Evolutionary conservation across 495 filamentous ascomycete genomes (phyloP).

Genomic region (Friedmanniomyces simplex): DNA sequence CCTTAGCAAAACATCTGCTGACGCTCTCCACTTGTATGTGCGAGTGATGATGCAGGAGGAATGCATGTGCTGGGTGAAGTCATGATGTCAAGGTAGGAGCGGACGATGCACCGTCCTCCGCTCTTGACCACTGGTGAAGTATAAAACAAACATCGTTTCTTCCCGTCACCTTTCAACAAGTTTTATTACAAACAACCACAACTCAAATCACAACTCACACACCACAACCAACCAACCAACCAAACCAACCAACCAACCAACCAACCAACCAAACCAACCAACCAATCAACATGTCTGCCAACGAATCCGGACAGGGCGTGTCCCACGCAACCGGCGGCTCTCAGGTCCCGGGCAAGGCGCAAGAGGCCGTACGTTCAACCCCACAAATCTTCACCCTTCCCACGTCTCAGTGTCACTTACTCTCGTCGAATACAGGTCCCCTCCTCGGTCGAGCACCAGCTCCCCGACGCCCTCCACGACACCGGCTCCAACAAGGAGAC

Average conservation of each 20-base stretch:
- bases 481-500: conserved; percentile 17
- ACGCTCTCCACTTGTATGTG: too few relatives aligned
- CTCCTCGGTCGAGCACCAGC: conserved; percentile 1
- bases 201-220: too few relatives aligned
- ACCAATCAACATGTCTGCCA: conserved; percentile 8
- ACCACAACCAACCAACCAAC: background rate
- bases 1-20: too few relatives aligned
- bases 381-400: background rate
- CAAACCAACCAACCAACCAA: background rate
- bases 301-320: conserved; percentile 24
- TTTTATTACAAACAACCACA: background rate
- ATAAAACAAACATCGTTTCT: background rate
- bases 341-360: conserved; percentile 20
- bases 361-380: conserved; percentile 18
- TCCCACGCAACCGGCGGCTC: conserved; percentile 26
- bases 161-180: background rate
- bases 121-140: background rate
- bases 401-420: background rate
- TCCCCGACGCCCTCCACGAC: conserved; percentile 20
- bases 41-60: too few relatives aligned
- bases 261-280: background rate
- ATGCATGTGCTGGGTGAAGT: background rate
- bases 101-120: background rate
- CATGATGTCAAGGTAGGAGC: background rate
- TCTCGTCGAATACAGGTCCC: background rate